Base-by-base conservation (phyloP, 169 alveolate species). In the Eimeria acervulina region DNA sequence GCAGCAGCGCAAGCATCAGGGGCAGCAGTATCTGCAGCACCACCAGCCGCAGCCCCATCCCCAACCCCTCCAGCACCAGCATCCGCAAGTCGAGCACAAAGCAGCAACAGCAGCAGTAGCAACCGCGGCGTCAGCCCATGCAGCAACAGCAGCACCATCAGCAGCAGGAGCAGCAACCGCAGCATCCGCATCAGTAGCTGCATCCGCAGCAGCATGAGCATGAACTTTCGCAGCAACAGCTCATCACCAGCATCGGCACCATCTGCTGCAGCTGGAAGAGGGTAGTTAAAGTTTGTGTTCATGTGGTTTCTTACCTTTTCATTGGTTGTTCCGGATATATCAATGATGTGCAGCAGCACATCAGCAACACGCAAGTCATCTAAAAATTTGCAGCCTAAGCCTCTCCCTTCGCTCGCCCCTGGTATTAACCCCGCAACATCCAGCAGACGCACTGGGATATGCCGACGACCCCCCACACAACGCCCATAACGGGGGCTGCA, bases 271-370 rank as follows among this genome's bases (percentile, higher is more conserved):
- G 81, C 81, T 17, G 81, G 42, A 17, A 70, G 31, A 70, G 31
- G 83, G 83, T 12, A 26, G 31, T 70, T 28, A 17, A 21, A 17
- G 40, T 13, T 17, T 13, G 40, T 70, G 83, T 70, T 23, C 40
- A 21, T 10, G 55, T 23, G 26, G 63, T 17, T 28, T 33, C 28
- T n/a, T 36, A 95, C 97, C 97, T 97, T 97, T 93, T 97, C 98
- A 81, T 97, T 97, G 7, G 98, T 97, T 13, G 96, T 96, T 28
- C 98, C 98, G 26, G 98, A 97, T 51, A 97, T 88, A 90, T 97
- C 98, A 42, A 97, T 91, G 42, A 97, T 90, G 76, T 97, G 98
- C 63, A 97, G 26, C 52, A 97, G 95, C 51, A 96, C 97, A 90
- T 97, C 96, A 0, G 98, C 98, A 38, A 89, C 96, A 40, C 98